phyloP scores from a whole-genome alignment of 371 early-diverging fungal species.

The Mucor irregularis region DNA sequence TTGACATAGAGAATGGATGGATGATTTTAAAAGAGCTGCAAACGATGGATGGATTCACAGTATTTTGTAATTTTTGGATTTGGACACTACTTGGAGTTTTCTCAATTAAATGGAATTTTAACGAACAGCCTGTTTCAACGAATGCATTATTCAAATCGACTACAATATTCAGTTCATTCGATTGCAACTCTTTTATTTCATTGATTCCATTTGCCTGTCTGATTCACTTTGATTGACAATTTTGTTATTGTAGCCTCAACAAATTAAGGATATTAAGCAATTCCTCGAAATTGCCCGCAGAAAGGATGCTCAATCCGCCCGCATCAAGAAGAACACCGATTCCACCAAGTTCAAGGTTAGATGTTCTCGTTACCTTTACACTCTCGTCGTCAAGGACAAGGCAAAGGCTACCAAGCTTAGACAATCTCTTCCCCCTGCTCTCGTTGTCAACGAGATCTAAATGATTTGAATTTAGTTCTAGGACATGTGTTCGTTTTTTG shows the following conservation, averaged over 20 bases:
- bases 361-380: slow-evolving; percentile 97
- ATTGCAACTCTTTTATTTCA: too few species aligned
- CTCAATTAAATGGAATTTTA: too few species aligned
- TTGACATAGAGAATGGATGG: slow-evolving; percentile 5
- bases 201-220: background rate
- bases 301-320: slow-evolving; percentile 90
- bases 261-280: slow-evolving; percentile 96
- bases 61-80: background rate
- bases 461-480: background rate
- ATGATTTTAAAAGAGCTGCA: background rate
- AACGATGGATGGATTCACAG: background rate
- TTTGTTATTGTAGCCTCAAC: slow-evolving; percentile 79
- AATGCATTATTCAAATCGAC: too few species aligned
- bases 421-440: slow-evolving; percentile 82
- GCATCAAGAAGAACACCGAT: slow-evolving; percentile 96
- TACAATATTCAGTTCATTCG: too few species aligned
- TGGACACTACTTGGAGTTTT: background rate
- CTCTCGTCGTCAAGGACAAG: slow-evolving; percentile 93
- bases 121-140: too few species aligned
- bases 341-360: slow-evolving; percentile 98
- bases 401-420: slow-evolving; percentile 96
- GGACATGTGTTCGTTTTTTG: slow-evolving; percentile 12
- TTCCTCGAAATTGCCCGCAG: slow-evolving; percentile 96
- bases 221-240: slow-evolving; percentile 63
- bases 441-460: slow-evolving; percentile 10